phyloP scores from a whole-genome alignment of 495 filamentous ascomycete species.

The Friedmanniomyces endolithicus region DNA sequence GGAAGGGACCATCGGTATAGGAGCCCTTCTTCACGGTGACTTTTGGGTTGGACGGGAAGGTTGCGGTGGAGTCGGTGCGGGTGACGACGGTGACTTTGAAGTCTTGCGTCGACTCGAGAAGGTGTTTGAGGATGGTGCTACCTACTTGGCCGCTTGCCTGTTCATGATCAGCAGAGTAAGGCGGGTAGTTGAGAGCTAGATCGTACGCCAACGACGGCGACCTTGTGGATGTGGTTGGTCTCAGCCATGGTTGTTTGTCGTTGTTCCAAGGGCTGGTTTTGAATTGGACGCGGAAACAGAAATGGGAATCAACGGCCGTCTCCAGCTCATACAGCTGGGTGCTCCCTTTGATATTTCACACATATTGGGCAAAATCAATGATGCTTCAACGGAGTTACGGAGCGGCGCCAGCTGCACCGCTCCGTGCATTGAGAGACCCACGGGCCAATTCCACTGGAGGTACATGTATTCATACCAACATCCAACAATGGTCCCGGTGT shows the following conservation, averaged over 20 bases:
- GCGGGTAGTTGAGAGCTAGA: background rate
- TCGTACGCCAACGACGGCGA: conserved; percentile 21
- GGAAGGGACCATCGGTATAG: conserved; percentile 32
- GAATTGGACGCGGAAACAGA: background rate
- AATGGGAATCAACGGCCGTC: background rate
- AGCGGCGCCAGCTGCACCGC: no score
- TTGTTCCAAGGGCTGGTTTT: background rate
- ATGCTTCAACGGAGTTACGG: no score
- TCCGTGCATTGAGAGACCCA: no score
- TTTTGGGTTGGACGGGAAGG: conserved; percentile 31
- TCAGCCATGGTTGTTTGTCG: background rate
- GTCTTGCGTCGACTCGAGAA: conserved; percentile 29
- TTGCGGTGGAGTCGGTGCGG: conserved; percentile 34
- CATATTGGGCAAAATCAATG: no score
- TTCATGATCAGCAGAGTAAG: background rate
- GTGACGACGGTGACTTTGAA: conserved; percentile 41
- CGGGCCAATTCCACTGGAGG: no score
- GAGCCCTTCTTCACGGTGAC: conserved; percentile 30
- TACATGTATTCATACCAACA: no score
- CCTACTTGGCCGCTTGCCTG: conserved; percentile 50
- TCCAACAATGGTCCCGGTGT: no score
- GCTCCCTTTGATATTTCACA: no score
- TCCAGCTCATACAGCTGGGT: background rate
- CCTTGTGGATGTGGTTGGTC: conserved; percentile 18
- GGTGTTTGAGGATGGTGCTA: conserved; percentile 38